These are phyloP conservation scores for Plasmodium vivax DNA, from an alignment of 169 alveolate genomes.

Conservation along the genomic window DNA sequence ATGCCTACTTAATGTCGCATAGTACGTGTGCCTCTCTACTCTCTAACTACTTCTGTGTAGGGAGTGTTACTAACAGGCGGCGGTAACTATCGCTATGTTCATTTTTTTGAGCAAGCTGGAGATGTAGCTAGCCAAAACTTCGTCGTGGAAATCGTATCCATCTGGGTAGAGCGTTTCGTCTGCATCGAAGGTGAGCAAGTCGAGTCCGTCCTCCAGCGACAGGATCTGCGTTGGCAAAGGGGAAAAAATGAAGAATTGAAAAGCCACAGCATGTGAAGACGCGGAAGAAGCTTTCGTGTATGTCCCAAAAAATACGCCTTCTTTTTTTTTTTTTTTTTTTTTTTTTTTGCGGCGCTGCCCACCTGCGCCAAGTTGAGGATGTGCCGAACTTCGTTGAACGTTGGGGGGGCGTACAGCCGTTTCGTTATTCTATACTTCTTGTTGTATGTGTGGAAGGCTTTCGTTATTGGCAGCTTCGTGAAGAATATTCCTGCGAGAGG, in stretches of 20 bases:
- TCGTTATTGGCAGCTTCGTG: constrained; percentile 63
- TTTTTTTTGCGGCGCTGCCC: not conserved
- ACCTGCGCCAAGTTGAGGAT: constrained; percentile 77
- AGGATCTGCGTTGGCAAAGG: constrained; percentile 8
- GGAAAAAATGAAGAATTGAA: not conserved
- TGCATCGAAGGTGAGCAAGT: constrained; percentile 77
- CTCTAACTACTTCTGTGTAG: not conserved
- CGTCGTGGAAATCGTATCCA: constrained; percentile 72
- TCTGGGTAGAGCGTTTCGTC: constrained; percentile 80
- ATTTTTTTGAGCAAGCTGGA: constrained; percentile 62
- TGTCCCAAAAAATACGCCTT: not conserved
- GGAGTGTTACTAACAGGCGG: constrained; percentile 64
- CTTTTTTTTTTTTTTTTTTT: not conserved
- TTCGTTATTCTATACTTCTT: constrained; percentile 42
- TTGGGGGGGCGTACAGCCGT: constrained; percentile 73
- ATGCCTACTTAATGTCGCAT: not conserved
- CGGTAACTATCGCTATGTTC: constrained; percentile 78
- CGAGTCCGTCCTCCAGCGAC: constrained; percentile 61
- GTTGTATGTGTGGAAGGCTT: constrained; percentile 74
- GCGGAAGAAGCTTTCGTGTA: not conserved
- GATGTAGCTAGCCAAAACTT: constrained; percentile 41
- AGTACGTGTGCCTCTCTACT: not conserved
- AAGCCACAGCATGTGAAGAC: not conserved
- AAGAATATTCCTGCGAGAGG: constrained; percentile 43
- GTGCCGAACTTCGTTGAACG: constrained; percentile 74